phyloP scores from a whole-genome alignment of 352 stramenopile species.

The Phytophthora sojae region DNA sequence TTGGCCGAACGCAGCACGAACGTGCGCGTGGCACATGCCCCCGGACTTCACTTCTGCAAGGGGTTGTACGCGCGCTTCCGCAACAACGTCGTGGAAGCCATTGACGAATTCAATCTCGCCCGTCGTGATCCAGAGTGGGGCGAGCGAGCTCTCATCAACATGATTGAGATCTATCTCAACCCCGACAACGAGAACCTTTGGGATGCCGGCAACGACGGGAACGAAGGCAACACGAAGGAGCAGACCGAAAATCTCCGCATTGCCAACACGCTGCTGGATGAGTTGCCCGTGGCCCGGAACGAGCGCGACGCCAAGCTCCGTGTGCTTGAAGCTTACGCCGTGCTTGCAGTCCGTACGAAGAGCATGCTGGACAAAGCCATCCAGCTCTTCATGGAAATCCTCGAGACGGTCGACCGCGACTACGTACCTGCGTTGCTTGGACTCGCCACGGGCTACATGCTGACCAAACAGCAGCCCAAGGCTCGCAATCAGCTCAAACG shows the following conservation, averaged over 20 bases:
- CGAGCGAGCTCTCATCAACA: constrained; percentile 86
- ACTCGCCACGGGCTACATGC: constrained; percentile 91
- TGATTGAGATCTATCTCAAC: constrained; percentile 96
- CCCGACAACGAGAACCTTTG: constrained; percentile 94
- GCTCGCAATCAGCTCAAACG: constrained; percentile 95
- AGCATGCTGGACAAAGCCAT: constrained; percentile 91
- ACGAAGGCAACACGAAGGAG: constrained; percentile 70
- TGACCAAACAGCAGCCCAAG: constrained; percentile 93
- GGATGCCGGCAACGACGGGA: constrained; percentile 58
- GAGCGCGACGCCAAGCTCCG: constrained; percentile 72
- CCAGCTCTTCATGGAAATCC: constrained; percentile 91
- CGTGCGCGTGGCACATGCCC: constrained; percentile 75
- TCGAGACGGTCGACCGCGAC: constrained; percentile 87
- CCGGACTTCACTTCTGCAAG: constrained; percentile 92
- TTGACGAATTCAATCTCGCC: constrained; percentile 92
- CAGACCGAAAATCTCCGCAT: constrained; percentile 89
- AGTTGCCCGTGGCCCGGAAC: constrained; percentile 66
- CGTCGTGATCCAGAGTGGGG: constrained; percentile 91
- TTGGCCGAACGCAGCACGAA: constrained; percentile 77
- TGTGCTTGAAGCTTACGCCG: constrained; percentile 89
- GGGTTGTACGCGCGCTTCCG: constrained; percentile 90
- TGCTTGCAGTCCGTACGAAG: constrained; percentile 84
- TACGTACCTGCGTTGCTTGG: constrained; percentile 93
- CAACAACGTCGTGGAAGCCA: constrained; percentile 92
- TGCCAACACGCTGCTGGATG: constrained; percentile 88